Conservation (phyloP, 257 asterid genomes). For the Capsicum chinense region DNA sequence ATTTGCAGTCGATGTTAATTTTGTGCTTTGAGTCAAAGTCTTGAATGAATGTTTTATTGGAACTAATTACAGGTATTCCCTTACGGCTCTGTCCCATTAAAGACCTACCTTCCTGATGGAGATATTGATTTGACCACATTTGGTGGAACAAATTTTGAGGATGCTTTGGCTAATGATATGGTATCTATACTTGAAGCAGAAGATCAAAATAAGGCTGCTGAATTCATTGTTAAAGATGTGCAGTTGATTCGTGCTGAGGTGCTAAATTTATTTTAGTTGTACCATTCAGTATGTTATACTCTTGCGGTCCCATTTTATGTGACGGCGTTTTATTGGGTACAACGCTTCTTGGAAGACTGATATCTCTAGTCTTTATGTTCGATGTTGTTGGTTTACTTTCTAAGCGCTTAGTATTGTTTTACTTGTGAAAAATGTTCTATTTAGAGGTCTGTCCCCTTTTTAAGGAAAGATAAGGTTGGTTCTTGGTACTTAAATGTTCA, state of each 20-base stretch:
- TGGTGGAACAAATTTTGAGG: conserved; percentile 65
- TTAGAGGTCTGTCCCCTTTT: not conserved
- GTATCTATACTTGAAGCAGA: conserved; percentile 68
- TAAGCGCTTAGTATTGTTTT: not conserved
- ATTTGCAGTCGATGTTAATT: not conserved
- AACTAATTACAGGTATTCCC: conserved; percentile 67
- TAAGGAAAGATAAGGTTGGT: conserved; percentile 1
- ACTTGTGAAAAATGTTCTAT: not conserved
- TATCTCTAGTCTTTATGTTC: not conserved
- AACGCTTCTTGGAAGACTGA: not conserved
- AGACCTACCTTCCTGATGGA: conserved; percentile 96
- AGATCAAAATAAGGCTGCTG: conserved; percentile 53
- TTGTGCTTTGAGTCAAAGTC: conserved; percentile 20
- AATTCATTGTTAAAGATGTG: conserved; percentile 76
- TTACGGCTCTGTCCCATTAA: conserved; percentile 93
- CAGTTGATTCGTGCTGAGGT: conserved; percentile 95
- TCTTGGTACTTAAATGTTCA: conserved; percentile 17
- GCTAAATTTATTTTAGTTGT: conserved; percentile 21
- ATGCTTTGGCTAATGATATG: conserved; percentile 58
- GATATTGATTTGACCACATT: conserved; percentile 92
- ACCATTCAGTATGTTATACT: not conserved
- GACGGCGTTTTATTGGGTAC: not conserved
- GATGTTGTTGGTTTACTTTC: conserved; percentile 16
- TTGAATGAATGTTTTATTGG: not conserved
- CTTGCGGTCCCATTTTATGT: not conserved